Percentiles rank a stretch among this genome's conserved stretches.
Conservation (phyloP, 2,329 filamentous ascomycete genomes). For the Periconia macrospinosa region DNA sequence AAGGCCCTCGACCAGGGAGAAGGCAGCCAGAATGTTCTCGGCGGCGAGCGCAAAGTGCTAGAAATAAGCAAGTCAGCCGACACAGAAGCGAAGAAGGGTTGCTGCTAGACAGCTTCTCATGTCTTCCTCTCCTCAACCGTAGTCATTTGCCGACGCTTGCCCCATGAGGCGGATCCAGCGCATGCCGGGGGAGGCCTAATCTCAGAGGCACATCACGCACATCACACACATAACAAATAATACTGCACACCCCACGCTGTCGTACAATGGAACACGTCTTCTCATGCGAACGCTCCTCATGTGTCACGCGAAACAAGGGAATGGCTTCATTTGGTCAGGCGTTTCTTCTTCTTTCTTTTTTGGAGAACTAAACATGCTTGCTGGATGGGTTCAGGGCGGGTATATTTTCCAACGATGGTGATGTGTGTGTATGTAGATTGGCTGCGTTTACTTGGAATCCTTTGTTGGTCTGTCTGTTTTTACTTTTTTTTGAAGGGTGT, state of each 20-base stretch:
- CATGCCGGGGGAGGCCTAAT: neutral
- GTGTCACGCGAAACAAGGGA: slow-evolving; percentile 32
- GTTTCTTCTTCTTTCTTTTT: slow-evolving; percentile 28
- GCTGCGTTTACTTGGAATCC: too few species aligned
- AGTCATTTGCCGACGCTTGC: slow-evolving; percentile 6
- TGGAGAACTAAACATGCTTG: slow-evolving; percentile 7
- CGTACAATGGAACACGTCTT: slow-evolving; percentile 10
- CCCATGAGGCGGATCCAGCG: slow-evolving; percentile 7
- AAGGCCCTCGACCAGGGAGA: slow-evolving; percentile 94
- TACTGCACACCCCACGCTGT: neutral
- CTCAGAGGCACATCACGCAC: slow-evolving; percentile 6
- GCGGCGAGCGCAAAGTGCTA: slow-evolving; percentile 72
- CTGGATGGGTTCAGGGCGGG: neutral
- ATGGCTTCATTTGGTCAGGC: slow-evolving; percentile 23
- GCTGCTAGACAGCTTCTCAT: slow-evolving; percentile 62
- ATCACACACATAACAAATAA: neutral
- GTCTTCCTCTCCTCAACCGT: slow-evolving; percentile 14
- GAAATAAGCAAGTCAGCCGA: slow-evolving; percentile 85
- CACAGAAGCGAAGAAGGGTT: slow-evolving; percentile 76
- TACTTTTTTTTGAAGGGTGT: slow-evolving; percentile 20
- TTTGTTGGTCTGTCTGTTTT: neutral
- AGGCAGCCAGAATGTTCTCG: slow-evolving; percentile 75
- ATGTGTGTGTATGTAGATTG: too few species aligned
- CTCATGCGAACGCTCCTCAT: slow-evolving; percentile 23
- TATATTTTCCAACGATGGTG: too few species aligned